These are phyloP conservation scores for Ramalina peruviana DNA, from an alignment of 495 filamentous ascomycete species.

Conservation along the genomic window DNA sequence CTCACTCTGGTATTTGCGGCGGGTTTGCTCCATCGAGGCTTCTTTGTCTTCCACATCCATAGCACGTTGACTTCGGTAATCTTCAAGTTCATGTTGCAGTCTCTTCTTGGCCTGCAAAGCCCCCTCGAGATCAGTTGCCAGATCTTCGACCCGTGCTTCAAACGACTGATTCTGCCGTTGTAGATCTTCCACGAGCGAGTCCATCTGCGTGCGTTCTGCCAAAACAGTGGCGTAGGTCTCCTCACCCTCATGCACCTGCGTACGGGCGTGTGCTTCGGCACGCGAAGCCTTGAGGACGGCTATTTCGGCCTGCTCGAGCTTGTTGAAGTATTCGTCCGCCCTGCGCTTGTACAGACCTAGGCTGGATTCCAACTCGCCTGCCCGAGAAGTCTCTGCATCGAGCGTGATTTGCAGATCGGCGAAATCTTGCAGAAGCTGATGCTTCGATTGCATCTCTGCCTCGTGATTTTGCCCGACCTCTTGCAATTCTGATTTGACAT, in stretches of 20 bases:
- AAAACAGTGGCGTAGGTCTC: conserved; percentile 82
- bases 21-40: conserved; percentile 87
- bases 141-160: conserved; percentile 83
- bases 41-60: conserved; percentile 97
- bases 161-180: conserved; percentile 78
- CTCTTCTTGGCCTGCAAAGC: conserved; percentile 86
- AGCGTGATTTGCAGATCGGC: conserved; percentile 88
- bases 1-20: conserved; percentile 93
- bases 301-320: conserved; percentile 94
- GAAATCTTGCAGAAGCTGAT: conserved; percentile 82
- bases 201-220: conserved; percentile 84
- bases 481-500: conserved; percentile 68
- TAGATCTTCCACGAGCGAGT: conserved; percentile 75
- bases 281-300: conserved; percentile 82
- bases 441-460: conserved; percentile 69
- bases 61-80: conserved; percentile 86
- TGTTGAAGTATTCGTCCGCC: conserved; percentile 93
- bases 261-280: conserved; percentile 86
- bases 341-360: conserved; percentile 83
- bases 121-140: conserved; percentile 75
- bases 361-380: conserved; percentile 70
- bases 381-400: conserved; percentile 75
- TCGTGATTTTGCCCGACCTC: conserved; percentile 65
- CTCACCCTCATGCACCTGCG: conserved; percentile 78
- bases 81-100: conserved; percentile 93